Evolutionary conservation across 441 rosid genomes (phyloP).

Genomic region (Raphanus hybrid): DNA sequence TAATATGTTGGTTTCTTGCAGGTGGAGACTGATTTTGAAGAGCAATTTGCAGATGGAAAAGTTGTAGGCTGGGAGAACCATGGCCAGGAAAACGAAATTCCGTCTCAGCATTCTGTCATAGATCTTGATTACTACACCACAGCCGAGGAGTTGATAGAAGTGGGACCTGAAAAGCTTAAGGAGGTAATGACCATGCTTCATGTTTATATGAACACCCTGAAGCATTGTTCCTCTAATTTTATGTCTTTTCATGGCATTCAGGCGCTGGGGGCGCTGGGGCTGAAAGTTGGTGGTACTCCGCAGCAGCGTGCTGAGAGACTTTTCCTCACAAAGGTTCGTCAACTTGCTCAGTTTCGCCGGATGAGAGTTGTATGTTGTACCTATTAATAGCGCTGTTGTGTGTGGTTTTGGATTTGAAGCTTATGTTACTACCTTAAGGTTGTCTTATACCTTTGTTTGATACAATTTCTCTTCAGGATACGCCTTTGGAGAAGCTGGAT

Average conservation of each 20-base stretch:
- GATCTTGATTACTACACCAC: slow-evolving; percentile 95
- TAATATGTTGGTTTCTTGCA: slow-evolving; percentile 41
- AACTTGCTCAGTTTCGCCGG: slow-evolving; percentile 9
- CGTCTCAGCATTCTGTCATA: slow-evolving; percentile 51
- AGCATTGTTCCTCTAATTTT: slow-evolving; percentile 2
- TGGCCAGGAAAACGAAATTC: slow-evolving; percentile 63
- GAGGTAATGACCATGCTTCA: slow-evolving; percentile 55
- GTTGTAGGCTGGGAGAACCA: slow-evolving; percentile 72
- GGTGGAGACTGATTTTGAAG: slow-evolving; percentile 84
- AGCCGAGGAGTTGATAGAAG: slow-evolving; percentile 85
- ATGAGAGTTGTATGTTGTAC: neutral
- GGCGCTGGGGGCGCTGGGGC: slow-evolving; percentile 91
- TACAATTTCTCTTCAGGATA: slow-evolving; percentile 56
- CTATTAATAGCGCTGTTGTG: neutral
- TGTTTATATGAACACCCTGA: slow-evolving; percentile 13
- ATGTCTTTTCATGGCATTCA: slow-evolving; percentile 41
- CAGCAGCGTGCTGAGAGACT: slow-evolving; percentile 98
- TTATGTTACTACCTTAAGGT: slow-evolving; percentile 9
- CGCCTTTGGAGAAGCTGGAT: slow-evolving; percentile 82
- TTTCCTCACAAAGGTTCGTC: slow-evolving; percentile 82
- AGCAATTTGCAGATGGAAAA: slow-evolving; percentile 63
- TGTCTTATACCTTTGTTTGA: slow-evolving; percentile 1
- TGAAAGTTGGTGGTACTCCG: slow-evolving; percentile 92
- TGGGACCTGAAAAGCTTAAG: slow-evolving; percentile 92
- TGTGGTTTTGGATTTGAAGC: slow-evolving; percentile 8